Evolutionary conservation across 2,329 filamentous ascomycete genomes (phyloP).

Genomic region (Penicillium verrucosum): DNA sequence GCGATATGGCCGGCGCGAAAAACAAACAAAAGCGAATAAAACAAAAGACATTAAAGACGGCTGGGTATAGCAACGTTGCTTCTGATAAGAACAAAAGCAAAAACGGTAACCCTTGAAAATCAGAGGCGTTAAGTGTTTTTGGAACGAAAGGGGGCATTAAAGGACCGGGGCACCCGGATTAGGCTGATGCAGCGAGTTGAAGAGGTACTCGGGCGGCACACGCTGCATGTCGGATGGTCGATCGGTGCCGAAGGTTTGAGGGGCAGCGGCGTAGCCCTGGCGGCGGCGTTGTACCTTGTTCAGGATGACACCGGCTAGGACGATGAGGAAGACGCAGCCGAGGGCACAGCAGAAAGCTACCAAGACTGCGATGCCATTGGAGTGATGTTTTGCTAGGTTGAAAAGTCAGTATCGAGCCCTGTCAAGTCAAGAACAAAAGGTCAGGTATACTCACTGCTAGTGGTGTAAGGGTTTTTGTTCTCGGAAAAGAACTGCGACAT

Average conservation of each 20-base stretch:
- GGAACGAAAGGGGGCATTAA: slow-evolving; percentile 21
- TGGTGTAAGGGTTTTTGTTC: slow-evolving; percentile 70
- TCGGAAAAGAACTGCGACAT: slow-evolving; percentile 81
- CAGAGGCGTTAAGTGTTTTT: slow-evolving; percentile 15
- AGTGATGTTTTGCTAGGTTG: slow-evolving; percentile 36
- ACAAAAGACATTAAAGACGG: slow-evolving; percentile 31
- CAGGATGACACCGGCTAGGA: slow-evolving; percentile 46
- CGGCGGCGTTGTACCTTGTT: slow-evolving; percentile 48
- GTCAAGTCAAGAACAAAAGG: slow-evolving; percentile 8
- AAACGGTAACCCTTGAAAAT: slow-evolving; percentile 13
- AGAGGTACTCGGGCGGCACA: slow-evolving; percentile 47
- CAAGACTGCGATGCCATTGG: slow-evolving; percentile 46
- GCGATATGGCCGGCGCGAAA: slow-evolving; percentile 18
- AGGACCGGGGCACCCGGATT: slow-evolving; percentile 36
- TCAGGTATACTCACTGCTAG: slow-evolving; percentile 53
- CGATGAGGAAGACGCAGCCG: slow-evolving; percentile 48
- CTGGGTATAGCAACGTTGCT: slow-evolving; percentile 33
- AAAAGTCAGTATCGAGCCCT: slow-evolving; percentile 4
- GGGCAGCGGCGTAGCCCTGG: slow-evolving; percentile 47
- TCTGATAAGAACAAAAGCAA: slow-evolving; percentile 27
- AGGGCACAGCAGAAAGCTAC: slow-evolving; percentile 48
- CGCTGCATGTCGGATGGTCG: slow-evolving; percentile 46
- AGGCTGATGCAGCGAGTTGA: slow-evolving; percentile 40
- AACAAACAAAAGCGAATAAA: slow-evolving; percentile 20
- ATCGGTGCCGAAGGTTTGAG: slow-evolving; percentile 45